phyloP scores from a whole-genome alignment of 2,329 filamentous ascomycete genomes.

The Sporothrix globosa region DNA sequence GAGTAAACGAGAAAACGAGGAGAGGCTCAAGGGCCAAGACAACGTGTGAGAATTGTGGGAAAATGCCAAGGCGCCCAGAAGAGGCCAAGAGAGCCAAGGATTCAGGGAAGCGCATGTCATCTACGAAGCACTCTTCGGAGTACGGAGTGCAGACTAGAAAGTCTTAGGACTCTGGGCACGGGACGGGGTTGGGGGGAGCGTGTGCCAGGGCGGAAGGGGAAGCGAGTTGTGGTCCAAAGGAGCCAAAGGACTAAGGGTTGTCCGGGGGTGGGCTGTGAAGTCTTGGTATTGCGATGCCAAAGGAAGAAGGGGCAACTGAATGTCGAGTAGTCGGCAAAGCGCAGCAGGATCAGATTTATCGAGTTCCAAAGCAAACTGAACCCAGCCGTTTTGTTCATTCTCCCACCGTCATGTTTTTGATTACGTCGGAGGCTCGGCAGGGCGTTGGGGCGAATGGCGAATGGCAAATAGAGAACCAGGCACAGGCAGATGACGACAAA shows the following conservation, averaged over 20 bases:
- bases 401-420: conserved; percentile 1
- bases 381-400: conserved; percentile 10
- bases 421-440: conserved; percentile 22
- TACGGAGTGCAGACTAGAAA: conserved; percentile 1
- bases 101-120: conserved; percentile 23
- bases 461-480: too few relatives aligned
- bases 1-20: not conserved
- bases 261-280: conserved; percentile 26
- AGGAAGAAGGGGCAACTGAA: not conserved
- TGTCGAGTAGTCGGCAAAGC: too few relatives aligned
- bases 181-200: not conserved
- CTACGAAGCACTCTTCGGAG: conserved; percentile 2
- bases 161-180: not conserved
- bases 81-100: not conserved
- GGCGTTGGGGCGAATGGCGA: not conserved
- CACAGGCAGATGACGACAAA: too few relatives aligned
- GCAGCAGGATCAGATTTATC: not conserved
- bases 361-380: not conserved
- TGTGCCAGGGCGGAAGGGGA: conserved; percentile 2
- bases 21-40: not conserved
- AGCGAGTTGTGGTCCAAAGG: not conserved
- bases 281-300: conserved; percentile 22
- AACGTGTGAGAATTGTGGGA: conserved; percentile 15
- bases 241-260: not conserved
- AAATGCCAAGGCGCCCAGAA: conserved; percentile 16